Evolutionary conservation across 2,329 filamentous ascomycete species (phyloP), one percentile per base, ranked within the genome.

Genomic region (Diplodia seriata): DNA sequence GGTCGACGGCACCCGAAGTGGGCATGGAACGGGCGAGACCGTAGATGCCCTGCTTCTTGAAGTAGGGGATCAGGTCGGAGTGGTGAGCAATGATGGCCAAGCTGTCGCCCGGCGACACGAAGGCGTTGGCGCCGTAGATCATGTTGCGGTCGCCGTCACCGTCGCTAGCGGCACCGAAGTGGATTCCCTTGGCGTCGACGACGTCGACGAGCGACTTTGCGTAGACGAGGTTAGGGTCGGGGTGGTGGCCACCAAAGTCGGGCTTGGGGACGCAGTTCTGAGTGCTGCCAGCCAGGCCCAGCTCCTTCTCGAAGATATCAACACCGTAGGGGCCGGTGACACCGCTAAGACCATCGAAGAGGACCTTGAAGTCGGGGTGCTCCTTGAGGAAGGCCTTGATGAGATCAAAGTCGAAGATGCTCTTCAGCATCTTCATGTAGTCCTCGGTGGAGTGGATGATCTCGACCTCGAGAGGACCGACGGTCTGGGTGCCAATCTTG

Each of bases 111-210:
- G 95, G 95, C 8, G 94, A 98, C 70, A 99, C 95, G 77, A 99
- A 99, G 54, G 91, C 89, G 76, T 96, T 94, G 72, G 94, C 94
- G 71, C 95, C 95, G 82, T 99, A 99, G 78, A 99, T 99, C 95
- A 99, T 99, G 89, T 99, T 99, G 74, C 95, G 92, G 85, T 99
- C 95, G 76, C 95, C 95, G 75, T 99, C 95, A 74, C 95, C 95
- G 74, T 99, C 95, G 71, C 92, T 97, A 57, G 95, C 95, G 69
- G 95, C 95, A 76, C 95, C 95, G 75, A 99, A 99, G 77, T 96
- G 95, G 72, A 99, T 93, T 69, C 89, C 87, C 75, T 92, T 89
- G 84, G 92, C 92, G 81, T 99, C 93, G 51, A 99, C 95, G 70
- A 89, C 91, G 76, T 97, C 93, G 69, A 99, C 95, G 51, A 99